Conservation (phyloP, 805 yeast genomes). For the Saccharomycopsis synnaedendra region DNA sequence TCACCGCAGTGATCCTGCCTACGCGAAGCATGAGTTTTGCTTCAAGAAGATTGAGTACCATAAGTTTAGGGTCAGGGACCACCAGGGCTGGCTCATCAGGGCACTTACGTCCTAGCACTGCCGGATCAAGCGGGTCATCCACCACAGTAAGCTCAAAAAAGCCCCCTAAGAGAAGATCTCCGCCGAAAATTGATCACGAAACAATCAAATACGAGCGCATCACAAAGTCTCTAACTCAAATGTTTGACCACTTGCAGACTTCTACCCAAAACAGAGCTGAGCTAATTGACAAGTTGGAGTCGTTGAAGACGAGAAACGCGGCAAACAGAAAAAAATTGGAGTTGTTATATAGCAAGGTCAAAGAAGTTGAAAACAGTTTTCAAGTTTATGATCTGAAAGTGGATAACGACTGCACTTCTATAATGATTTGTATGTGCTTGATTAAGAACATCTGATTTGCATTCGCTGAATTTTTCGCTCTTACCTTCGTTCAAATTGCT, state of each 20-base stretch:
- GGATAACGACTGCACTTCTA: constrained; percentile 13
- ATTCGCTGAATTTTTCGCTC: too few relatives aligned
- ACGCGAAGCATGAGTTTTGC: background rate
- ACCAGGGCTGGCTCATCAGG: background rate
- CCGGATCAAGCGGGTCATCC: background rate
- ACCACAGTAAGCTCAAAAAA: background rate
- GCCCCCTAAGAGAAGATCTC: background rate
- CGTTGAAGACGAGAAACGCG: constrained; percentile 8
- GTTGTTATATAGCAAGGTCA: constrained; percentile 1
- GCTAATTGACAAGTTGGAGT: constrained; percentile 8
- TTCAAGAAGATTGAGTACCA: background rate
- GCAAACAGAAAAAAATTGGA: constrained; percentile 5
- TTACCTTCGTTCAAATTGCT: too few relatives aligned
- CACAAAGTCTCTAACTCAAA: constrained; percentile 11
- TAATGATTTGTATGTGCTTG: constrained; percentile 16
- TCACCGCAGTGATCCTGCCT: background rate
- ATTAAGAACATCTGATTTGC: constrained; percentile 3
- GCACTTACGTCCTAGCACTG: background rate
- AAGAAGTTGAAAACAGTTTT: constrained; percentile 12
- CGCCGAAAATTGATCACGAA: background rate
- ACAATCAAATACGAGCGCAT: constrained; percentile 11
- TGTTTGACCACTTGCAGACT: constrained; percentile 11
- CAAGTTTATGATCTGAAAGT: constrained; percentile 11
- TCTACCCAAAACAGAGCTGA: constrained; percentile 8
- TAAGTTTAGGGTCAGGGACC: background rate